A percentile compares a stretch with the other conserved stretches of the same genome.
Evolutionary conservation across 75 land plant species (phyloP).

Genomic region (Pseudotsuga menziesii): DNA sequence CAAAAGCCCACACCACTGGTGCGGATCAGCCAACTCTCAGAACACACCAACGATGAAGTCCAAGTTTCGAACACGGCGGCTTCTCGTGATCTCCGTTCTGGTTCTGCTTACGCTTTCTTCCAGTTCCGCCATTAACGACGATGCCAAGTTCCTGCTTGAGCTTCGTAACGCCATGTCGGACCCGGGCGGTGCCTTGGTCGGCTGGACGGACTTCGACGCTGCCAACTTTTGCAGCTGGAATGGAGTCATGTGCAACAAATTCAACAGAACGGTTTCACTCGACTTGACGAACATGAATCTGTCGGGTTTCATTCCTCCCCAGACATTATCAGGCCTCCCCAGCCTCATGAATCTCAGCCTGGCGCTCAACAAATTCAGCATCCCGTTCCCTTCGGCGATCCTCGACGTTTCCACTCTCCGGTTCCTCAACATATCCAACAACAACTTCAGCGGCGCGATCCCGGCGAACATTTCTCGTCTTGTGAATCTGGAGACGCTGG

Average conservation of each 20-base stretch:
- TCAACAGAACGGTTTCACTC: conserved; percentile 9
- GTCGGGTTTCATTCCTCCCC: conserved; percentile 25
- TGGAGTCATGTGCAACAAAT: conserved; percentile 18
- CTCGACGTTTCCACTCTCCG: conserved; percentile 11
- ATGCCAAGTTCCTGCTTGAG: conserved; percentile 19
- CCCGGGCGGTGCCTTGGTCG: conserved; percentile 13
- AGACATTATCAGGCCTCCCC: conserved; percentile 17
- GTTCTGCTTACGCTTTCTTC: too few relatives aligned
- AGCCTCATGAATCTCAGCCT: conserved; percentile 27
- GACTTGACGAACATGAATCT: conserved; percentile 33
- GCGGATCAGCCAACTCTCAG: too few relatives aligned
- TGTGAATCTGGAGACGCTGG: conserved; percentile 14
- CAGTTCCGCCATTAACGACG: too few relatives aligned
- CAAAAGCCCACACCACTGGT: too few relatives aligned
- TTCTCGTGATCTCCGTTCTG: too few relatives aligned
- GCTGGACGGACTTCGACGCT: conserved; percentile 15
- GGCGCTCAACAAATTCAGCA: conserved; percentile 34
- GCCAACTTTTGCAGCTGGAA: conserved; percentile 21
- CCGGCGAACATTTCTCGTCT: neutral
- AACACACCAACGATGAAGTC: too few relatives aligned
- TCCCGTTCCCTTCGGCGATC: conserved; percentile 18
- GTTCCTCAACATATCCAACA: conserved; percentile 41
- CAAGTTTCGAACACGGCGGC: too few relatives aligned
- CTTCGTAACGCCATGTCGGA: conserved; percentile 21
- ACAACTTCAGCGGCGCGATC: conserved; percentile 22